Base-by-base conservation (phyloP, 2,329 filamentous ascomycete species). In the Exophiala xenobiotica region DNA sequence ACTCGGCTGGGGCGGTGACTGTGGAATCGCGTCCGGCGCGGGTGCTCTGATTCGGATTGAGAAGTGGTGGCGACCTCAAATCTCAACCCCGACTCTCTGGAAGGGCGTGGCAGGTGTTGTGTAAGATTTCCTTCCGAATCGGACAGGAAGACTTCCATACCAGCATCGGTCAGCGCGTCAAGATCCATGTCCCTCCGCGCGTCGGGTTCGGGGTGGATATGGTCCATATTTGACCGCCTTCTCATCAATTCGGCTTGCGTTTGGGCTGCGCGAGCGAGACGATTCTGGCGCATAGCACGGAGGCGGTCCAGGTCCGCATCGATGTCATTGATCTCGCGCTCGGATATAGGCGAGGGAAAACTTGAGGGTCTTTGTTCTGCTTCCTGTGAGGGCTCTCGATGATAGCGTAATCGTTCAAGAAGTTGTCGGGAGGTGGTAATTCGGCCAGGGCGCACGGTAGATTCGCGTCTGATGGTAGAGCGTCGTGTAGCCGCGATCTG, bases 401-500 rank as follows among this genome's bases (percentile, higher is more conserved):
- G 39, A 19, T 50, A 53, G 37, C 52, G 47, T 54, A 55, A 43
- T 35, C 50, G 46, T 37, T 59, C 56, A 14, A 53, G 40, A 27
- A 47, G 45, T 45, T 39, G 43, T 31, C 47, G 46, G 6, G 43
- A 51, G 42, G 51, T 40, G 41, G 53, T 27, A 22, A 44, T 45
- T 33, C 58, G 53, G 11, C 49, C 51, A 12, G 57, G 59, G 39
- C 57, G 55, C 20, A 72, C 65, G 39, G 67, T 64, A 52, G 68
- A 61, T 56, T 76, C 73, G 52, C 81, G 78, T 54, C 81, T 78
- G 62, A 85, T 84, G 35, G 78, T 68, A 31, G 79, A 83, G 63
- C 81, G 78, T 31, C 49, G 31, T 49, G 75, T 69, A 49, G 72
- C 65, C 40, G 78, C 78, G 51, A 75, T 75, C 29, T 74, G 66